Percentiles rank a stretch among this genome's conserved stretches.
phyloP scores from a whole-genome alignment of 208 protist species.

The Wallacemonas sp. region DNA sequence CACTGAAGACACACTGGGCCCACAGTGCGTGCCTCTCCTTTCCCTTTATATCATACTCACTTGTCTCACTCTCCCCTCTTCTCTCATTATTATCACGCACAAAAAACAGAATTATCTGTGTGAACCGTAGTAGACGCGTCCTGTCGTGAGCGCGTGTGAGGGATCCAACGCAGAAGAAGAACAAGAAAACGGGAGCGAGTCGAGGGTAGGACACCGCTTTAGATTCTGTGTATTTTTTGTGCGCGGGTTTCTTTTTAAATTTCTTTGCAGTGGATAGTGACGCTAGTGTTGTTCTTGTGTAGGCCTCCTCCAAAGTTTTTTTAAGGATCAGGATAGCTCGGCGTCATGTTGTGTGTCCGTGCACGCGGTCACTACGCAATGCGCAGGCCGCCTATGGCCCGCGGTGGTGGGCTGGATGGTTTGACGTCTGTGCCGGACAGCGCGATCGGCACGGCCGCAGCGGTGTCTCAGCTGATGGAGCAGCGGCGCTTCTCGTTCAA shows the following conservation, averaged over 20 bases:
- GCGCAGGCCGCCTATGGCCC: conserved; percentile 1
- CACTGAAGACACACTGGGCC: no score
- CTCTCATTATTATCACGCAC: no score
- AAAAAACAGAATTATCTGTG: no score
- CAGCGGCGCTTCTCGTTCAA: conserved; percentile 85
- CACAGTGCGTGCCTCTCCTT: neutral
- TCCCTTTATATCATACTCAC: neutral
- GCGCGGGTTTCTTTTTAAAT: neutral
- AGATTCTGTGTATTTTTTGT: neutral
- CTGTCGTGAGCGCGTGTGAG: neutral
- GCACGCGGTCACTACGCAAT: neutral
- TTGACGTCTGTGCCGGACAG: conserved; percentile 1
- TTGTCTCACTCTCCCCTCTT: neutral
- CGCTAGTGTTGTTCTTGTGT: no score
- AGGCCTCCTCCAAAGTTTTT: no score
- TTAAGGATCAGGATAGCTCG: no score
- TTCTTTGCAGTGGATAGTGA: neutral
- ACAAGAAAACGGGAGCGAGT: no score
- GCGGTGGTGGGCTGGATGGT: neutral
- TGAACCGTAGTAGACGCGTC: neutral
- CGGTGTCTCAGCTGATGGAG: conserved; percentile 23
- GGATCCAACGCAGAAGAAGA: no score
- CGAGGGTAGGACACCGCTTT: no score
- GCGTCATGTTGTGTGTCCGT: neutral
- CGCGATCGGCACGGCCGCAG: conserved; percentile 9